Percentiles rank a stretch among this genome's conserved stretches.
phyloP scores from a whole-genome alignment of 345 rosid species.

The Pseudoturritis turrita region DNA sequence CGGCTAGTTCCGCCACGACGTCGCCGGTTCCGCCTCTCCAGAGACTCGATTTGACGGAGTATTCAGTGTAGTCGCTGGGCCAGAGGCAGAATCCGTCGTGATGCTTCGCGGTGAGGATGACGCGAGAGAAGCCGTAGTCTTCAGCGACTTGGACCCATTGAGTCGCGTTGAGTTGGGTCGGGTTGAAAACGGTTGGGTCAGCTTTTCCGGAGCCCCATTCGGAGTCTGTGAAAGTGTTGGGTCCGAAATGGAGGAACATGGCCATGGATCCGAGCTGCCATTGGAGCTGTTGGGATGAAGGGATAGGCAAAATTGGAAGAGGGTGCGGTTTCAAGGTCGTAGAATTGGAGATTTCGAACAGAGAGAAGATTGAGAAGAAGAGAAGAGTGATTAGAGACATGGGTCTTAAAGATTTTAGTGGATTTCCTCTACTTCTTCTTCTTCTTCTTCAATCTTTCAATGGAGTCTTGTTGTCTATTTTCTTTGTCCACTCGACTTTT shows the following conservation, averaged over 20 bases:
- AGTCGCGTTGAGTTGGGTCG: constrained; percentile 52
- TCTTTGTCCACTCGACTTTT: not conserved
- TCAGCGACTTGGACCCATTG: constrained; percentile 85
- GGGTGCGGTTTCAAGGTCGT: constrained; percentile 51
- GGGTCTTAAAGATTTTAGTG: not conserved
- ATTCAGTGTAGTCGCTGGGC: constrained; percentile 74
- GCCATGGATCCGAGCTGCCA: constrained; percentile 81
- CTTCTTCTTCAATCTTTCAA: not conserved
- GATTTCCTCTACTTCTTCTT: not conserved
- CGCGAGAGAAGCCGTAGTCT: constrained; percentile 60
- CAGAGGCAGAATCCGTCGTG: constrained; percentile 97
- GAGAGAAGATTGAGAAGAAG: constrained; percentile 4
- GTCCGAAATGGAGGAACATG: constrained; percentile 81
- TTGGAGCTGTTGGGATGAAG: constrained; percentile 66
- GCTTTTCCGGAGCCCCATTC: constrained; percentile 85
- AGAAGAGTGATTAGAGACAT: constrained; percentile 19
- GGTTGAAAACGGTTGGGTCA: constrained; percentile 68
- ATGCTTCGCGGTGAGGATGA: constrained; percentile 85
- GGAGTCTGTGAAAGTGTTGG: constrained; percentile 81
- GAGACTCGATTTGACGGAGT: constrained; percentile 60
- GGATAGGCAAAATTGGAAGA: constrained; percentile 77
- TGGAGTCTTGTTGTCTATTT: not conserved
- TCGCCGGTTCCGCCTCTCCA: constrained; percentile 74
- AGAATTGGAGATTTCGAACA: constrained; percentile 26
- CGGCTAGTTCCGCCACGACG: constrained; percentile 60